Evolutionary conservation across 495 filamentous ascomycete species (phyloP), one percentile per base, ranked within the genome.

Genomic region (Penicillium roqueforti): DNA sequence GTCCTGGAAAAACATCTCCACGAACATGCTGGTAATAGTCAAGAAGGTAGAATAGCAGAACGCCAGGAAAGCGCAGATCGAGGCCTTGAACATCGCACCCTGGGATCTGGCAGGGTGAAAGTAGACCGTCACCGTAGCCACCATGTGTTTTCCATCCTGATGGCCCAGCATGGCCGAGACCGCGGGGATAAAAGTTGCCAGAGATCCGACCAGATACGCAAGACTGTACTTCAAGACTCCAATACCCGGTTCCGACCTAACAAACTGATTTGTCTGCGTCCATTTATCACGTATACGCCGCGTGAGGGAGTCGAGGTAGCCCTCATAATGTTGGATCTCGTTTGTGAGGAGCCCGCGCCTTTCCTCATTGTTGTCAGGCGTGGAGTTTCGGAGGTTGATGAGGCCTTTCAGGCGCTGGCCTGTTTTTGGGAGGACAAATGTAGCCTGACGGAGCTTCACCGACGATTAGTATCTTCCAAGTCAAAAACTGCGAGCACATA

Each of bases 71-170:
- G 92, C 91, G 55, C 92, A 87, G n/a, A 95, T 65, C 23, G 87
- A 83, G 6, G 92, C 92, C 65, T 96, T 87, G 52, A 85, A 83
- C 91, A 96, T 96, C 68, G 89, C 91, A 4, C 93, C 93, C 40
- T 86, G 83, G 18, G 89, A 86, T 54, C 93, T 78, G 11, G 92
- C 90, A n/a, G 93, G 92, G 68, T 98, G 92, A 70, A 97, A 98
- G 61, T 97, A 98, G 9, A 96, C 92, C 18, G 88, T 90, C 44
- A 96, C 82, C 3, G 91, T 95, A 43, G 91, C 89, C 36, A 96
- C 92, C 74, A 97, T 85, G 70, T 97, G 93, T 68, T 98, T 98
- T 20, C 92, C 91, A 76, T 97, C 92, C 63, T 92, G 87, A 55
- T 84, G 80, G 5, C 93, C 93, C 32, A 98, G 74, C 51, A 87